A percentile compares a stretch with the other conserved stretches of the same genome.
These are phyloP conservation scores for Mucor piriformis DNA, from an alignment of 371 early-diverging fungal species.

Conservation along the genomic window DNA sequence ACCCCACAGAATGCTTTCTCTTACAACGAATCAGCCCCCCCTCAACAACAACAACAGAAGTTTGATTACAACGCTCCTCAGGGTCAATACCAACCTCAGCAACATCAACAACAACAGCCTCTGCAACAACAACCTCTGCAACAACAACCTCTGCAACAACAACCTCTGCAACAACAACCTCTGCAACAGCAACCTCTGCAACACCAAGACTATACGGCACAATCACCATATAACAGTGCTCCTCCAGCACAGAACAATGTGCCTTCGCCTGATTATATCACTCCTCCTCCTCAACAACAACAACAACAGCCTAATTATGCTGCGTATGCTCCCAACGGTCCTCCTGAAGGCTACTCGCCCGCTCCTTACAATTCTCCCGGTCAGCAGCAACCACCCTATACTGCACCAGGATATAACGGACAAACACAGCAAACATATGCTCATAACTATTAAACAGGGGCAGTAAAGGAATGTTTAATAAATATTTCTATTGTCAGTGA, in stretches of 20 bases:
- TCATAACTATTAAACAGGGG: conserved; percentile 13
- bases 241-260: background rate
- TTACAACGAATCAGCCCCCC: background rate
- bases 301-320: conserved; percentile 2
- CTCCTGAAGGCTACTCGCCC: conserved; percentile 11
- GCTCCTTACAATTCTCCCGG: conserved; percentile 4
- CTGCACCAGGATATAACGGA: conserved; percentile 4
- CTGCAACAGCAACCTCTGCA: conserved; percentile 8
- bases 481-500: background rate
- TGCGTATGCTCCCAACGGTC: background rate
- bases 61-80: background rate
- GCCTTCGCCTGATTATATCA: background rate
- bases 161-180: no score
- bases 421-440: conserved; percentile 16
- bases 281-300: conserved; percentile 3
- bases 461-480: conserved; percentile 3
- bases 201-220: conserved; percentile 1
- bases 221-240: background rate
- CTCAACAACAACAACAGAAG: conserved; percentile 7
- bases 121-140: conserved; percentile 13
- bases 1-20: background rate
- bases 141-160: conserved; percentile 10
- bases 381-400: conserved; percentile 9
- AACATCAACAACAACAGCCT: conserved; percentile 11
- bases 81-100: conserved; percentile 12